Evolutionary conservation across 2,329 filamentous ascomycete species (phyloP).

Genomic region (Ceratocystis cacaofunesta): DNA sequence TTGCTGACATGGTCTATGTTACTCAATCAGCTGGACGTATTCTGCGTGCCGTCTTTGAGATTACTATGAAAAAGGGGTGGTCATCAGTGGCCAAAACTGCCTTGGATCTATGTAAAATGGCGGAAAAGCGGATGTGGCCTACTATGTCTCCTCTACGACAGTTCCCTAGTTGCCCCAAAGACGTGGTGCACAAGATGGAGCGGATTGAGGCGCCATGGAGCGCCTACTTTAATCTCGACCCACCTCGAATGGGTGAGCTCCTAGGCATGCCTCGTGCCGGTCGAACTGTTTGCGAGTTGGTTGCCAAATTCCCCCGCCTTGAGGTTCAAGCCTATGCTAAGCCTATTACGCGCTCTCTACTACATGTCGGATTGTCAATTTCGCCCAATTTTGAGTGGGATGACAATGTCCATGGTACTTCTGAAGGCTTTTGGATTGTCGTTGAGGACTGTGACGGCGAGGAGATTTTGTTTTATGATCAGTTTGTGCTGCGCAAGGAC

Average conservation of each 20-base stretch:
- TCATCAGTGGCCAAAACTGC: slow-evolving; percentile 82
- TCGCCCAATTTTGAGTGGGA: slow-evolving; percentile 96
- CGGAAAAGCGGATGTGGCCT: slow-evolving; percentile 98
- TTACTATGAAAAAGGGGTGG: slow-evolving; percentile 95
- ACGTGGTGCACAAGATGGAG: slow-evolving; percentile 85
- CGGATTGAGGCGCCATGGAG: slow-evolving; percentile 87
- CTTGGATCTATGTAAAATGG: slow-evolving; percentile 94
- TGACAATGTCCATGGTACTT: slow-evolving; percentile 67
- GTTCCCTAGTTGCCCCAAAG: slow-evolving; percentile 66
- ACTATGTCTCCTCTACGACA: slow-evolving; percentile 94
- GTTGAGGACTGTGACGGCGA: slow-evolving; percentile 97
- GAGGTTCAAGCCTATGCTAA: slow-evolving; percentile 89
- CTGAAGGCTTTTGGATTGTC: slow-evolving; percentile 92
- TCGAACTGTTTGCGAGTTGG: slow-evolving; percentile 66
- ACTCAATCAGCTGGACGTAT: slow-evolving; percentile 97
- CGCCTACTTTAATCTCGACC: slow-evolving; percentile 91
- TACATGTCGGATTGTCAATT: slow-evolving; percentile 78
- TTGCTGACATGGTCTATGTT: slow-evolving; percentile 98
- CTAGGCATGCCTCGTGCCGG: slow-evolving; percentile 82
- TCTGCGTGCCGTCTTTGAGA: slow-evolving; percentile 87
- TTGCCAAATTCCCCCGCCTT: slow-evolving; percentile 83
- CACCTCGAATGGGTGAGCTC: slow-evolving; percentile 89
- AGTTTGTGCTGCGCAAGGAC: slow-evolving; percentile 79
- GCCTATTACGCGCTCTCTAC: slow-evolving; percentile 84
- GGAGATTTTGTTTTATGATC: slow-evolving; percentile 86